Percentiles rank a stretch among this genome's conserved stretches.
Evolutionary conservation across 2,329 filamentous ascomycete genomes (phyloP).

Genomic region (Ophiostoma populinum): DNA sequence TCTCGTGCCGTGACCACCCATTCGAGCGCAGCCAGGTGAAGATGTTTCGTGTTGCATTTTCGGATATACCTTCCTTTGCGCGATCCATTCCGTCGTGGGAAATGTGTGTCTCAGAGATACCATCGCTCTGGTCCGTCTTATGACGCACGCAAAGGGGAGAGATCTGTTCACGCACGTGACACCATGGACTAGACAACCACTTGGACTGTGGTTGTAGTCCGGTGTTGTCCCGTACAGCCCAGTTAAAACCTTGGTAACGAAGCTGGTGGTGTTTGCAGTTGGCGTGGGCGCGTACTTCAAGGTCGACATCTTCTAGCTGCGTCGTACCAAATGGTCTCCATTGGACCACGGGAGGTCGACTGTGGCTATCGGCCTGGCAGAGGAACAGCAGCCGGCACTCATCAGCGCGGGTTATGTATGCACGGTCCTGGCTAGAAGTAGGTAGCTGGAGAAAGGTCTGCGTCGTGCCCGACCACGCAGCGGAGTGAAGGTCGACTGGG

Average conservation of each 20-base stretch:
- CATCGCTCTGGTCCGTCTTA: slow-evolving; percentile 2
- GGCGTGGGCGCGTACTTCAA: slow-evolving; percentile 16
- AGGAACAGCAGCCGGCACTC: slow-evolving; percentile 17
- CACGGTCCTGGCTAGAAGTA: slow-evolving; percentile 8
- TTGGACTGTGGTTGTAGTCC: slow-evolving; percentile 1
- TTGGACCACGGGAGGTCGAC: slow-evolving; percentile 13
- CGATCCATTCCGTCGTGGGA: slow-evolving; percentile 8
- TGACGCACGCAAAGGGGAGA: background rate
- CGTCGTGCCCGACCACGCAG: slow-evolving; percentile 15
- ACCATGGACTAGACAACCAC: too few species aligned
- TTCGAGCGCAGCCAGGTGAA: slow-evolving; percentile 16
- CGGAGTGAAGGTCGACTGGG: slow-evolving; percentile 15
- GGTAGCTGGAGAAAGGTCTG: slow-evolving; percentile 16
- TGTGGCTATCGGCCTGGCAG: slow-evolving; percentile 12
- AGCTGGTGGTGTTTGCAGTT: slow-evolving; percentile 14
- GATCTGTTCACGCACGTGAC: background rate
- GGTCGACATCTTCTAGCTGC: slow-evolving; percentile 14
- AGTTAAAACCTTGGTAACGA: slow-evolving; percentile 12
- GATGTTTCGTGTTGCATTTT: slow-evolving; percentile 16
- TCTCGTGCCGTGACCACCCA: slow-evolving; percentile 13
- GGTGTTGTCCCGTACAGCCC: slow-evolving; percentile 9
- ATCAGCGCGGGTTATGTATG: slow-evolving; percentile 13
- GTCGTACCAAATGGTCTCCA: slow-evolving; percentile 18
- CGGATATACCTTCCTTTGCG: slow-evolving; percentile 12
- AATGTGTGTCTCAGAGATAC: slow-evolving; percentile 1